phyloP scores from a whole-genome alignment of 2,329 filamentous ascomycete genomes.

The Nothophaeocryptopus gaeumannii region DNA sequence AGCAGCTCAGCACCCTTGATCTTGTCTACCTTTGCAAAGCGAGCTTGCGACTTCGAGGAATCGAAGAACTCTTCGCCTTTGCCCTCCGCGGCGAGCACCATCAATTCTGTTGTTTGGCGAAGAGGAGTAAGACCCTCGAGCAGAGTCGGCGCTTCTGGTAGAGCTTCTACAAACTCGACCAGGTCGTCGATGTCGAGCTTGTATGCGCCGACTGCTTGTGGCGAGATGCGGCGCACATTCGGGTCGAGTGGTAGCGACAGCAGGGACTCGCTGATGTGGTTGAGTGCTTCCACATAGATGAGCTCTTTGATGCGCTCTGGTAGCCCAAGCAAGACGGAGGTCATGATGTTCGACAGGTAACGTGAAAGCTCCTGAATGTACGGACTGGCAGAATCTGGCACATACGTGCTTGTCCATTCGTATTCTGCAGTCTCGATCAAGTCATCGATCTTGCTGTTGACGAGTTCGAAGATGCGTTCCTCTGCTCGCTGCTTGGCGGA shows the following conservation, averaged over 20 bases:
- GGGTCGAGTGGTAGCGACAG: conserved; percentile 67
- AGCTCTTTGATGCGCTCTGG: conserved; percentile 94
- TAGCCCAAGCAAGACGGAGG: conserved; percentile 85
- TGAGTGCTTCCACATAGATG: conserved; percentile 95
- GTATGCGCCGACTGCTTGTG: conserved; percentile 76
- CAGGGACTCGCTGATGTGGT: conserved; percentile 69
- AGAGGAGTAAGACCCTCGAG: conserved; percentile 88
- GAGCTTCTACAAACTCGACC: conserved; percentile 77
- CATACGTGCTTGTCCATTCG: conserved; percentile 70
- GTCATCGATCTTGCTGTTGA: conserved; percentile 98
- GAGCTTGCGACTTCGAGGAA: conserved; percentile 81
- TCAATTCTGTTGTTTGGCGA: conserved; percentile 84
- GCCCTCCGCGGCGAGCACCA: conserved; percentile 69
- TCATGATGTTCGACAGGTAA: conserved; percentile 96
- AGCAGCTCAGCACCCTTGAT: conserved; percentile 82
- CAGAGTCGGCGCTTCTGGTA: conserved; percentile 78
- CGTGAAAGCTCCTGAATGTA: conserved; percentile 95
- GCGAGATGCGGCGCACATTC: conserved; percentile 81
- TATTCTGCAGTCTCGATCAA: conserved; percentile 96
- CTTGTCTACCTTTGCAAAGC: conserved; percentile 89
- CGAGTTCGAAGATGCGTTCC: conserved; percentile 95
- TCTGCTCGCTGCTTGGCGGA: conserved; percentile 93
- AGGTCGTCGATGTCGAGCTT: conserved; percentile 81
- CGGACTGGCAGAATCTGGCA: conserved; percentile 72
- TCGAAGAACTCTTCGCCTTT: conserved; percentile 93